These are phyloP conservation scores for Cladosporium sp. DNA, from an alignment of 2,329 filamentous ascomycete species.

Conservation along the genomic window DNA sequence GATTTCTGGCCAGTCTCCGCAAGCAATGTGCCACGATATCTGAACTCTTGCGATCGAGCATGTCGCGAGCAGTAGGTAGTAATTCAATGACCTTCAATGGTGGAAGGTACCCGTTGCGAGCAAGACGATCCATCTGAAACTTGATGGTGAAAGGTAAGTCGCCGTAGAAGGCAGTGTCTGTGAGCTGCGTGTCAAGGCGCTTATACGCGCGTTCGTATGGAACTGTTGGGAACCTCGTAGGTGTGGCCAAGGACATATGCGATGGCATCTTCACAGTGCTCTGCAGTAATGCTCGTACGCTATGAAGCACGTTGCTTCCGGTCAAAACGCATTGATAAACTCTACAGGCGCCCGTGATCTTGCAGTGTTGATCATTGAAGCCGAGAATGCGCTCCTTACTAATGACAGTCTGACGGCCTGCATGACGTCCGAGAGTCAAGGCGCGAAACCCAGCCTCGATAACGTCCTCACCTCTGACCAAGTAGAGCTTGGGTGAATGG, in stretches of 20 bases:
- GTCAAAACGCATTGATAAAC: slow-evolving; percentile 44
- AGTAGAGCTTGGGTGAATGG: slow-evolving; percentile 39
- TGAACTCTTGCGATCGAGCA: slow-evolving; percentile 26
- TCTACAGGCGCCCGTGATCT: slow-evolving; percentile 45
- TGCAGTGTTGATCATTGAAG: slow-evolving; percentile 10
- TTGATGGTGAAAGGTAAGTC: slow-evolving; percentile 50
- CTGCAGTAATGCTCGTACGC: slow-evolving; percentile 22
- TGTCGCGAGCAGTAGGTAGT: slow-evolving; percentile 39
- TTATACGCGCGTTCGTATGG: slow-evolving; percentile 14
- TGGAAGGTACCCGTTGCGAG: slow-evolving; percentile 59
- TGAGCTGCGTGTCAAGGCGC: slow-evolving; percentile 34
- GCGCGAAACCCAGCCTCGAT: slow-evolving; percentile 10
- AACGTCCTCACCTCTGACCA: slow-evolving; percentile 19
- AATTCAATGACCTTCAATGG: slow-evolving; percentile 50
- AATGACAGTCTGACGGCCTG: not conserved
- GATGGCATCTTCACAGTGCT: slow-evolving; percentile 29
- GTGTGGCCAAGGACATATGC: slow-evolving; percentile 24
- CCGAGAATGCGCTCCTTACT: not conserved
- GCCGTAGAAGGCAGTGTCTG: slow-evolving; percentile 24
- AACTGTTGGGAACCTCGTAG: slow-evolving; percentile 14
- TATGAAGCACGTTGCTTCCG: slow-evolving; percentile 22
- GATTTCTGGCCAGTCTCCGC: slow-evolving; percentile 47
- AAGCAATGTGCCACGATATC: slow-evolving; percentile 43
- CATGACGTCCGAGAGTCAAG: not conserved
- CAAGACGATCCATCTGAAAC: slow-evolving; percentile 62